Evolutionary conservation across 1,284 basidiomycete species (phyloP).

Genomic region (Trametes hirsuta): DNA sequence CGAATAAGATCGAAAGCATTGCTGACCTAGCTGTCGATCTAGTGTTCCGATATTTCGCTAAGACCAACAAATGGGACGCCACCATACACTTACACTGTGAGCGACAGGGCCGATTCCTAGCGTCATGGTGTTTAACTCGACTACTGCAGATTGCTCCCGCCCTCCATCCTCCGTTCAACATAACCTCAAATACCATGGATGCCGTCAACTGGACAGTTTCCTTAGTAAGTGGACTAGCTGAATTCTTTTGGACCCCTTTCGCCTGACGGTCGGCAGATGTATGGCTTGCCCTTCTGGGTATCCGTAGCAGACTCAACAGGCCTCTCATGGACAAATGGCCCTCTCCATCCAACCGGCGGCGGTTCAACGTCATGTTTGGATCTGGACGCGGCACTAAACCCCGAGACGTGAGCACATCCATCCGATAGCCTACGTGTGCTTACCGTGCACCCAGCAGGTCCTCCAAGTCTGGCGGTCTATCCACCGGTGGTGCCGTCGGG

Average conservation of each 20-base stretch:
- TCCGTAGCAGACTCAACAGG: conserved; percentile 55
- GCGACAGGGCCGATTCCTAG: background rate
- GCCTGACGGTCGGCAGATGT: conserved; percentile 39
- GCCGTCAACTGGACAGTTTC: conserved; percentile 61
- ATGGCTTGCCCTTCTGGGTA: conserved; percentile 59
- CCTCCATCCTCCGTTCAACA: conserved; percentile 60
- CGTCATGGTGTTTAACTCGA: background rate
- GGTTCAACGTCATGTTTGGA: conserved; percentile 45
- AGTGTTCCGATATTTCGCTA: conserved; percentile 60
- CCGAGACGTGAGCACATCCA: background rate
- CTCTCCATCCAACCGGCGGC: conserved; percentile 50
- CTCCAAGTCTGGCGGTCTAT: conserved; percentile 14
- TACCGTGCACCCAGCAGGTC: background rate
- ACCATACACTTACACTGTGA: conserved; percentile 59
- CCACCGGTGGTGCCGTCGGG: conserved; percentile 39
- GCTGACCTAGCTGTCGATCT: background rate
- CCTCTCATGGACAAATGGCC: conserved; percentile 56
- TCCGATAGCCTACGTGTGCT: background rate
- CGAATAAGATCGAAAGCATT: background rate
- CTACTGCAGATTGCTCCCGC: conserved; percentile 53
- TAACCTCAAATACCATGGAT: conserved; percentile 45
- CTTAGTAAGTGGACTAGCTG: conserved; percentile 35
- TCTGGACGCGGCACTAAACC: conserved; percentile 16
- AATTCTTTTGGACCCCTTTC: background rate
- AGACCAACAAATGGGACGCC: conserved; percentile 59